A percentile compares a stretch with the other conserved stretches of the same genome.
phyloP scores from a whole-genome alignment of 768 basidiomycete species.

The Suillus tomentosus region DNA sequence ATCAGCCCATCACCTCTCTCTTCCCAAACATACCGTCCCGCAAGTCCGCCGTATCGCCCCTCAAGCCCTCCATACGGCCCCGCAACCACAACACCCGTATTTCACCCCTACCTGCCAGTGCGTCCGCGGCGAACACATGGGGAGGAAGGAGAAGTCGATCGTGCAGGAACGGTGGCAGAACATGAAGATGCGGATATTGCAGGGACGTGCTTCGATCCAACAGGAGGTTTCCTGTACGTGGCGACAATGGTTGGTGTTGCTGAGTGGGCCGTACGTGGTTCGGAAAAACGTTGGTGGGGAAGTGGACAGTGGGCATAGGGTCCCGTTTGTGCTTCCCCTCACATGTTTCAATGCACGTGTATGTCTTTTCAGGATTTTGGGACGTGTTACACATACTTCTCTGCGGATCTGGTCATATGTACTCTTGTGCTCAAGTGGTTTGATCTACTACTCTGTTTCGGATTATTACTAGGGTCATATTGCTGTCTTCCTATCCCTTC shows the following conservation, averaged over 20 bases:
- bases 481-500: neutral
- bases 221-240: conserved; percentile 66
- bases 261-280: conserved; percentile 76
- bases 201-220: conserved; percentile 74
- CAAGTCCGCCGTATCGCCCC: conserved; percentile 13
- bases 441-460: neutral
- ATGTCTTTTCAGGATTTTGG: neutral
- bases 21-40: conserved; percentile 1
- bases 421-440: neutral
- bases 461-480: neutral
- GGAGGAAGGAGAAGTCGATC: conserved; percentile 4
- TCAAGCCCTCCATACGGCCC: conserved; percentile 15
- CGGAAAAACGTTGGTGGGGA: conserved; percentile 75
- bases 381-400: neutral
- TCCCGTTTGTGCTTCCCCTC: neutral
- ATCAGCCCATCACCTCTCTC: conserved; percentile 31
- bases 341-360: neutral
- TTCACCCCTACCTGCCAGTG: neutral
- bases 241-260: conserved; percentile 66
- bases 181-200: conserved; percentile 53
- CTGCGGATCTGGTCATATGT: neutral
- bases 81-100: neutral
- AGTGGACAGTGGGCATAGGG: conserved; percentile 42
- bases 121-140: neutral
- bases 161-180: neutral